Percentiles rank a stretch among this genome's conserved stretches.
Evolutionary conservation across 2,329 filamentous ascomycete genomes (phyloP).

Genomic region (Calonectria fujianensis): DNA sequence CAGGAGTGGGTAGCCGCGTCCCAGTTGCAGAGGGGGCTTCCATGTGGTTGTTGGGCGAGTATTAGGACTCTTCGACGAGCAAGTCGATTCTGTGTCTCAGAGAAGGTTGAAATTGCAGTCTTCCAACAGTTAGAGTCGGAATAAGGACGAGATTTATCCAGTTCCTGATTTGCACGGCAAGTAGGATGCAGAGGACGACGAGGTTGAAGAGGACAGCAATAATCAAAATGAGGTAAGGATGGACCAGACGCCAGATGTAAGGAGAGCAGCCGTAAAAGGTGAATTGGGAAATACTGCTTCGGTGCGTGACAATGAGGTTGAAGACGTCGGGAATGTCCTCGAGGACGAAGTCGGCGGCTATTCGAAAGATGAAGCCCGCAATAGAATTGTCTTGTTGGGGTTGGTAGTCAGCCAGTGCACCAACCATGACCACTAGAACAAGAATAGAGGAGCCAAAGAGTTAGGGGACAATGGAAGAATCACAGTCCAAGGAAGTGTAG

Average conservation of each 20-base stretch:
- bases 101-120: neutral
- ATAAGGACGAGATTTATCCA: neutral
- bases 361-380: neutral
- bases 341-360: neutral
- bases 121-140: neutral
- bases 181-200: neutral
- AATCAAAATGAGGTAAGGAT: neutral
- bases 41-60: conserved; percentile 41
- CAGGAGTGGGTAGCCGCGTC: conserved; percentile 43
- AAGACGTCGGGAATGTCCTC: neutral
- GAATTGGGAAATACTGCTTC: neutral
- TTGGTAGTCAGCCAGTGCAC: neutral
- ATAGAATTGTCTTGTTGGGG: conserved; percentile 7
- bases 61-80: neutral
- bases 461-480: neutral
- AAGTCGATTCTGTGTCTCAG: neutral
- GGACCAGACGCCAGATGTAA: neutral
- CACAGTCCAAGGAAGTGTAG: neutral
- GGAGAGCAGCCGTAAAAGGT: conserved; percentile 14
- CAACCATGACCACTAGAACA: conserved; percentile 22
- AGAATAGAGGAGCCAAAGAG: neutral
- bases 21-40: conserved; percentile 42
- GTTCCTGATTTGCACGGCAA: neutral
- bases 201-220: neutral
- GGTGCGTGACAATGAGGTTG: neutral